phyloP scores from a whole-genome alignment of 345 rosid species.

The Odontarrhena argentea region DNA sequence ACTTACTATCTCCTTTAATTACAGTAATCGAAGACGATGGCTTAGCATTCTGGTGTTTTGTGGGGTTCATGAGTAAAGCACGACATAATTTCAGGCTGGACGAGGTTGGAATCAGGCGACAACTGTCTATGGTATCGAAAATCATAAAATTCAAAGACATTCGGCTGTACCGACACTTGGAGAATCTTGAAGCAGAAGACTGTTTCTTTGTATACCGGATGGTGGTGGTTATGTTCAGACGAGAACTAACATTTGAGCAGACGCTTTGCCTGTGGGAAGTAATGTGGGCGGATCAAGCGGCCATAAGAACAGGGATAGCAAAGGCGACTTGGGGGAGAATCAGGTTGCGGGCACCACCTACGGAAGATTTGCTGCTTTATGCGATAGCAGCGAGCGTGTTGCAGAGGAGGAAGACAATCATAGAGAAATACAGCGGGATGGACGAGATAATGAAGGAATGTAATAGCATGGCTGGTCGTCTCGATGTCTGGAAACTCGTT shows the following conservation, averaged over 20 bases:
- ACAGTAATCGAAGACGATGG: conserved; percentile 75
- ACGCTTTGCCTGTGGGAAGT: conserved; percentile 96
- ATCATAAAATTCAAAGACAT: conserved; percentile 81
- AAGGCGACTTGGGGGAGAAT: conserved; percentile 85
- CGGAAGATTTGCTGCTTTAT: conserved; percentile 82
- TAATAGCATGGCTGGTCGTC: conserved; percentile 86
- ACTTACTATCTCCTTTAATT: conserved; percentile 78
- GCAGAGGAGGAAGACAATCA: conserved; percentile 87
- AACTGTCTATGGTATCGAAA: conserved; percentile 76
- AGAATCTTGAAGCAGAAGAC: conserved; percentile 89
- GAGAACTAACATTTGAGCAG: conserved; percentile 82
- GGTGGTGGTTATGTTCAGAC: conserved; percentile 89
- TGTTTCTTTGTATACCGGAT: conserved; percentile 94
- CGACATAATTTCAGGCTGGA: conserved; percentile 91
- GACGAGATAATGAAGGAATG: conserved; percentile 96
- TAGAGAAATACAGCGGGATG: conserved; percentile 89
- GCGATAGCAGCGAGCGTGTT: conserved; percentile 94
- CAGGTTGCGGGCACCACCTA: conserved; percentile 85
- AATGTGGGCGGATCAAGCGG: conserved; percentile 96
- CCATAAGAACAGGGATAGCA: conserved; percentile 72
- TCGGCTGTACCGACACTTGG: conserved; percentile 79
- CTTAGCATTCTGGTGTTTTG: conserved; percentile 95
- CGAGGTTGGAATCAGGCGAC: conserved; percentile 90
- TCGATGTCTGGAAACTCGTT: conserved; percentile 96
- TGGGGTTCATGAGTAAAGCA: conserved; percentile 91